Base-by-base conservation (phyloP, 108 stramenopile genomes). In the Pseudonitzschia multiseries region DNA sequence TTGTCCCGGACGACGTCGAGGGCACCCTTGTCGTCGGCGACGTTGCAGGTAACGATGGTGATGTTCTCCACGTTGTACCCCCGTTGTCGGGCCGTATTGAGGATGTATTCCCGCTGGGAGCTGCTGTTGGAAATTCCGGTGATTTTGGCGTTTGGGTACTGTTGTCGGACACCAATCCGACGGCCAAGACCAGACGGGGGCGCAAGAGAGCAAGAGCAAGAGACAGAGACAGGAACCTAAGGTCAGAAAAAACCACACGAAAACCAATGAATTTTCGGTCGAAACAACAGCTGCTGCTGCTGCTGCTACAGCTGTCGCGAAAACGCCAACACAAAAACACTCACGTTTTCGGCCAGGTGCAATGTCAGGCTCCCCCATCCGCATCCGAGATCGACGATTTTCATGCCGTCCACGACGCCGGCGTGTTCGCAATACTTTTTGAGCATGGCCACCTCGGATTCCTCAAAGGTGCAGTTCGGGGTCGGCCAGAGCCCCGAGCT, bases 321-420 rank as follows among this genome's bases (percentile, higher is more conserved):
- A 24, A 26, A 9, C 10, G 54, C 2, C 26, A 46, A 43, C 14
- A 10, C 13, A 5, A 3, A 48, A 48, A 14, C 17, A 48, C 66
- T 46, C 46, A 67, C 66, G 29, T 76, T 76, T 31, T 81, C 81
- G 24, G 78, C 77, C 0, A 92, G 69, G 68, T 88, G 82, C 48
- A 99, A 74, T 1, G 95, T 95, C 48, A 99, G 69, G n/a, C 83
- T 86, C n/a, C 98, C 98, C 98, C 98, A 99, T 42, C 97, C 97
- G 50, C 83, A 84, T 24, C 90, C 90, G 64, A 91, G 65, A 62
- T 91, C 87, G 3, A 93, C 81, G 70, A 94, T 86, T 10, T 79
- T 87, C 88, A 96, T 93, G 18, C 95, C 94, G 79, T 96, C 96
- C 36, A 80, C 66, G 63, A 99, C 75, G 67, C 81, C 73, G 1